Evolutionary conservation across 371 early-diverging fungal species (phyloP), one percentile per base, ranked within the genome.

Genomic region (Mortierella sp.): DNA sequence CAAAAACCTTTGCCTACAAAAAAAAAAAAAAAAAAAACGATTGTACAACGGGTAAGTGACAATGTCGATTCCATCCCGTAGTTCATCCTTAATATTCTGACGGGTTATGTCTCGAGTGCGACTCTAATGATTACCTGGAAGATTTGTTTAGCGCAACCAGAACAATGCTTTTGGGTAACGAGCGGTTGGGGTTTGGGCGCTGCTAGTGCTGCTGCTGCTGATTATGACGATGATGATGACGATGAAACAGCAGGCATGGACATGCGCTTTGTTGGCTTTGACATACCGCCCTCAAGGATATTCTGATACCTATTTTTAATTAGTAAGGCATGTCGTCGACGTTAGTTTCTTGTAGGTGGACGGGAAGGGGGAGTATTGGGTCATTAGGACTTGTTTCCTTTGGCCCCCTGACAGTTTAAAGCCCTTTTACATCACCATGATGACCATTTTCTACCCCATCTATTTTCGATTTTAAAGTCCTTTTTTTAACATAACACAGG

Each of bases 1-100:
- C 67, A 76, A 65, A 81, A 22, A 81, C 82, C 60, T 69, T 75
- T 68, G 81, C 60, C 90, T 89, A 65, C 19, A 28, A 21, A 55
- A 22, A 69, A 32, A 9, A 38, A 19, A 33, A 10, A 5, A 45
- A 10, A 8, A 16, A 40, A 55, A 32, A 24, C 19, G 15, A 11
- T 19, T 36, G 16, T 16, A 55, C 21, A 1, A 10, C 5, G 43
- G 43, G 43, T 43, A 43, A 43, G 43, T 3, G 28, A 28, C 28
- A 28, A 28, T 28, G 28, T 28, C 28, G 28, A 28, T 28, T 28
- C 28, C 28, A 28, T 28, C 28, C 28, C 2, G 1, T 28, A 28
- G 28, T 28, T 28, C 28, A 28, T 28, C 28, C 28, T 1, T 28
- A 28, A 28, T 28, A 28, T 28, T 28, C 28, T 28, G 28, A 28